Evolutionary conservation across 2,329 filamentous ascomycete species (phyloP), one percentile per base, ranked within the genome.

Genomic region (Fusarium buxicola): DNA sequence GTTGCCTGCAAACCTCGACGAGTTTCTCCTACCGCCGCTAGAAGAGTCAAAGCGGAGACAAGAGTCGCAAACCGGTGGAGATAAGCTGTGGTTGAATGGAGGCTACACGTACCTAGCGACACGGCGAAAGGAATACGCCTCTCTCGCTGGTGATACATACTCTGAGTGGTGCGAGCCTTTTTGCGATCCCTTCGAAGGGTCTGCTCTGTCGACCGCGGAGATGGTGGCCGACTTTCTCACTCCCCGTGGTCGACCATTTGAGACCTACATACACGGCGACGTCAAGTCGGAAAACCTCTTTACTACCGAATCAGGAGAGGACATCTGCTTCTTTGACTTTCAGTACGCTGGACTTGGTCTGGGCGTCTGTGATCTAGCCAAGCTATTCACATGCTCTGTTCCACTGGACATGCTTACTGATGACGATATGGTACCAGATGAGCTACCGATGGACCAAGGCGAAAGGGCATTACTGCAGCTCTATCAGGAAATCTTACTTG

Each of bases 241-340:
- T 0, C 84, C 84, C 0, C 72, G 68, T 6, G 79, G 78, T 8
- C 72, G 79, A 12, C 53, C 75, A 0, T 77, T 79, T 2, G 80
- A 89, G 61, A 87, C 87, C 0, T 79, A 86, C 13, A 84, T 91
- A 8, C 88, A 91, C 66, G 88, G 88, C 8, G 88, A 91, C 54
- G 87, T 90, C 47, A 91, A 91, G 72, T 88, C 85, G 0, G 87
- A 90, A 64, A 91, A 91, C 56, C 78, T 90, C 7, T 89, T 89
- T 67, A 85, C 84, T 1, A 86, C 77, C 0, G 55, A 68, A 0
- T 63, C 71, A 0, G 86, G 84, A 1, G 73, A 82, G 2, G 57
- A 76, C 4, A 86, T 87, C 2, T 87, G 85, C 1, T 88, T 91
- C 61, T 90, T 87, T 66, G 89, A 91, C 69, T 91, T 91, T 53